Conservation (phyloP, 345 rosid genomes). For the Toxicodendron radicans region DNA sequence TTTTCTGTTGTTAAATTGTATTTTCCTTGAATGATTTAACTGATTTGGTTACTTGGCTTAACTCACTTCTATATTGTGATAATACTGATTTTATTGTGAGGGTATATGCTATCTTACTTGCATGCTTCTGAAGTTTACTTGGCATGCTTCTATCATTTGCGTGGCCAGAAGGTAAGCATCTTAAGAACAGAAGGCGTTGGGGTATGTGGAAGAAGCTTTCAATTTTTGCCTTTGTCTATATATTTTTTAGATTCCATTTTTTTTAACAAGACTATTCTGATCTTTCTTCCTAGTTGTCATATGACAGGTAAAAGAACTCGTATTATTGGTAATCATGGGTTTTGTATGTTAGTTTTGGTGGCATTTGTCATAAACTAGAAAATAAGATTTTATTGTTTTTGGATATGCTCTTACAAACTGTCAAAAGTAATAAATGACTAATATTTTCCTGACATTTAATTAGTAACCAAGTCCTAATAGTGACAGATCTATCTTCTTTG, state of each 20-base stretch:
- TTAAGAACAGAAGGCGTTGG: conserved; percentile 24
- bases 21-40: conserved; percentile 16
- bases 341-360: conserved; percentile 17
- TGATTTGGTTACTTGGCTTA: conserved; percentile 16
- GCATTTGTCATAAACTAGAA: not conserved
- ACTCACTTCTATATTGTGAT: conserved; percentile 6
- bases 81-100: conserved; percentile 18
- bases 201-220: conserved; percentile 26
- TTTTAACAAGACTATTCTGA: conserved; percentile 16
- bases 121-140: conserved; percentile 30
- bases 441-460: not conserved
- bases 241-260: not conserved
- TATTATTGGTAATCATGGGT: conserved; percentile 21
- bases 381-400: not conserved
- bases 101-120: conserved; percentile 19
- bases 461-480: not conserved
- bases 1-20: conserved; percentile 23
- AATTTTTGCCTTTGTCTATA: not conserved
- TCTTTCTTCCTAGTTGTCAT: conserved; percentile 33
- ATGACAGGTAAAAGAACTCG: conserved; percentile 43
- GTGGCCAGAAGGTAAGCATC: conserved; percentile 30
- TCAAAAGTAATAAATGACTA: not conserved
- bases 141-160: conserved; percentile 25
- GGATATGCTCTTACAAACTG: not conserved
- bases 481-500: not conserved